Evolutionary conservation across 805 yeast genomes (phyloP).

Genomic region (Kluyveromyces aestuarii): DNA sequence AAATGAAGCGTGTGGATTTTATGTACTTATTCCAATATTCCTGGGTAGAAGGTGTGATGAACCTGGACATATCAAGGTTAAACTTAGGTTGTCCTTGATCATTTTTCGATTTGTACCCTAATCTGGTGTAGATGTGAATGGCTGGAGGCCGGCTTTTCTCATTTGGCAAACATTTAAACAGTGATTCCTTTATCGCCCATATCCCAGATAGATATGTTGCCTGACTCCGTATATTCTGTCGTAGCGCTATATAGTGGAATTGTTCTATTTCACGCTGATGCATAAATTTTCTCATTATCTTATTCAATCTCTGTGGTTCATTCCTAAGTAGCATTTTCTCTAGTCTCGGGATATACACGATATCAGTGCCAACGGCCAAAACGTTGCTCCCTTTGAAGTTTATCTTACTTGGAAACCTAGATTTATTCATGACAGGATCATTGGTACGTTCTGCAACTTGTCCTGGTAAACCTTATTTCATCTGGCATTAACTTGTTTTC

Average conservation of each 20-base stretch:
- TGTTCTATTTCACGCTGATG: conserved; percentile 12
- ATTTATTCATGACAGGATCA: background rate
- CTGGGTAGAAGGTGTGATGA: background rate
- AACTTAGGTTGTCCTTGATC: conserved; percentile 13
- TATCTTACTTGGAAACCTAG: background rate
- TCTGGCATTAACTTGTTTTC: background rate
- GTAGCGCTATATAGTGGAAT: conserved; percentile 3
- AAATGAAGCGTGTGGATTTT: background rate
- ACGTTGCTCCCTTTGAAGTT: conserved; percentile 9
- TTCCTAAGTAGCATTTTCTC: conserved; percentile 8
- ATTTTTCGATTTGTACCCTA: conserved; percentile 15
- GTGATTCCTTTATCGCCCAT: conserved; percentile 27
- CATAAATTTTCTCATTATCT: conserved; percentile 22
- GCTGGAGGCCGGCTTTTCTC: conserved; percentile 19
- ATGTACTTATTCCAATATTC: background rate
- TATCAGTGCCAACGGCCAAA: conserved; percentile 19
- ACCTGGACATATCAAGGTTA: conserved; percentile 6
- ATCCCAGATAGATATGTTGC: conserved; percentile 19
- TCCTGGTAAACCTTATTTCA: background rate
- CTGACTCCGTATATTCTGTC: background rate
- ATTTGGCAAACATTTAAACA: conserved; percentile 15
- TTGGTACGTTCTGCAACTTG: background rate
- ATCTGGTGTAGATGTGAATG: conserved; percentile 18
- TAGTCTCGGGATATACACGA: conserved; percentile 22
- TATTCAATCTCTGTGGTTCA: conserved; percentile 4